Conservation (phyloP, 768 basidiomycete species). For the Clathrus columnatus region DNA sequence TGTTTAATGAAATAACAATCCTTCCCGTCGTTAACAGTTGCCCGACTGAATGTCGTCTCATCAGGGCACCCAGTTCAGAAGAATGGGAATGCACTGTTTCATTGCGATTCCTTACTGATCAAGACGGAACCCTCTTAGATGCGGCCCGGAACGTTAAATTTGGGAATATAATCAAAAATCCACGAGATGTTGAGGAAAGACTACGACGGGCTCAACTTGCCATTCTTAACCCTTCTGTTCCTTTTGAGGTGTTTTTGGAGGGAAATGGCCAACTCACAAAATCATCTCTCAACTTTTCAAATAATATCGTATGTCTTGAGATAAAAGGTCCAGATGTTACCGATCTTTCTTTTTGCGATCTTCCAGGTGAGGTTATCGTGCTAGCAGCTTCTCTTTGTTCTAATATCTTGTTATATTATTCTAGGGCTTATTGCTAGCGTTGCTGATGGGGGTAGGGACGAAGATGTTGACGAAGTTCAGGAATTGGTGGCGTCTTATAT, state of each 20-base stretch:
- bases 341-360: conserved; percentile 18
- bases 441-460: conserved; percentile 35
- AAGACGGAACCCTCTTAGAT: conserved; percentile 11
- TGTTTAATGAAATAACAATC: background rate
- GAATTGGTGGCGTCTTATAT: conserved; percentile 53
- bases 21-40: conserved; percentile 18
- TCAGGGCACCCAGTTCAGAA: conserved; percentile 13
- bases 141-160: conserved; percentile 11
- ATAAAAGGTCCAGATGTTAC: conserved; percentile 13
- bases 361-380: conserved; percentile 13
- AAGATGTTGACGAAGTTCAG: conserved; percentile 56
- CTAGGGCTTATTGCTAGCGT: conserved; percentile 58
- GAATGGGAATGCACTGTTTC: conserved; percentile 29
- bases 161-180: conserved; percentile 12
- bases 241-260: conserved; percentile 7
- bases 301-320: conserved; percentile 16
- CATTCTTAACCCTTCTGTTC: conserved; percentile 16
- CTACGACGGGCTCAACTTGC: conserved; percentile 20
- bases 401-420: background rate
- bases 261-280: background rate
- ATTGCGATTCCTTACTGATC: conserved; percentile 24
- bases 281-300: background rate
- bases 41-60: conserved; percentile 30
- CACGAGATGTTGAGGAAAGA: conserved; percentile 11
- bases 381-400: background rate